Evolutionary conservation across 2,329 filamentous ascomycete species (phyloP).

Genomic region (Sphaceloma murrayae): DNA sequence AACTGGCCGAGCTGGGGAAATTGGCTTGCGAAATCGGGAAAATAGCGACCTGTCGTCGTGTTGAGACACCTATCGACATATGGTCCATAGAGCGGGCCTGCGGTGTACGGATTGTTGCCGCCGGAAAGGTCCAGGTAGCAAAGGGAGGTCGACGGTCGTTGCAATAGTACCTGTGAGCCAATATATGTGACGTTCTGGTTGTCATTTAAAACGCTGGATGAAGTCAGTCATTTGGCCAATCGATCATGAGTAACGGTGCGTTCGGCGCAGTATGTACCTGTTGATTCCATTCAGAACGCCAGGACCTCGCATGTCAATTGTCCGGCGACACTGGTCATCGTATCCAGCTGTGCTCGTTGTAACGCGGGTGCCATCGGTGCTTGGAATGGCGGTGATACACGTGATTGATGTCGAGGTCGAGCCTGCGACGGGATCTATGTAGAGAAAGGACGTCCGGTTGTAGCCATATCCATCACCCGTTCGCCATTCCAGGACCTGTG

Average conservation of each 20-base stretch:
- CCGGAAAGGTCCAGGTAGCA: not conserved
- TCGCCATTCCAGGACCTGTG: not conserved
- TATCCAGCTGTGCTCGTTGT: too few relatives aligned
- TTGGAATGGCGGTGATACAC: not conserved
- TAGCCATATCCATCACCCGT: not conserved
- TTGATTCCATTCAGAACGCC: not conserved
- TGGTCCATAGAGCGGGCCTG: not conserved
- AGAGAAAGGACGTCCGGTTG: not conserved
- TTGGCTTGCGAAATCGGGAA: not conserved
- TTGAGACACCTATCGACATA: not conserved
- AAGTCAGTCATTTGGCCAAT: too few relatives aligned
- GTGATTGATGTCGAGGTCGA: not conserved
- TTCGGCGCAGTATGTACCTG: not conserved
- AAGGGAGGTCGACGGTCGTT: not conserved
- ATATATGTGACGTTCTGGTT: not conserved
- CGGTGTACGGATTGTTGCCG: not conserved
- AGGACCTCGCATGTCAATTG: not conserved
- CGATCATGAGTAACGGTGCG: too few relatives aligned
- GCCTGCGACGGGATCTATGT: not conserved
- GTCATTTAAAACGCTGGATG: not conserved
- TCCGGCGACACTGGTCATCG: not conserved
- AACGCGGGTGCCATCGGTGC: not conserved
- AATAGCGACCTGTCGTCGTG: not conserved
- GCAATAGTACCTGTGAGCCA: not conserved
- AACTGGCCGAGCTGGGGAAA: not conserved